Conservation (phyloP, 148 eudicot species). For the Euryodendron excelsum region DNA sequence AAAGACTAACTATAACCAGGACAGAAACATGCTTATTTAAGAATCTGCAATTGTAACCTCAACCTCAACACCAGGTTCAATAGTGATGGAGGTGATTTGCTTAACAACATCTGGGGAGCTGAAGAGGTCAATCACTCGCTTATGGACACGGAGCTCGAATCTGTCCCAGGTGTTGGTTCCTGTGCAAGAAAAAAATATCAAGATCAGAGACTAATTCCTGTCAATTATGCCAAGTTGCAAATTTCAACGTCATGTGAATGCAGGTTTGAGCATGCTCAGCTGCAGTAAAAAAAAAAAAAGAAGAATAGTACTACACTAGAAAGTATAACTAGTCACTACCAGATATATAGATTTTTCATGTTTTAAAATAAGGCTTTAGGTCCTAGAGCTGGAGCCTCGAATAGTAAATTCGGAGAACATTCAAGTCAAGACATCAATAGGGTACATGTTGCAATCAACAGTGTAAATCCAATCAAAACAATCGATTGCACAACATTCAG, state of each 20-base stretch:
- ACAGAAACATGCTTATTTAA: conserved; percentile 22
- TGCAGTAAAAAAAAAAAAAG: background rate
- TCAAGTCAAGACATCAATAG: too few species aligned
- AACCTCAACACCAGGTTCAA: conserved; percentile 86
- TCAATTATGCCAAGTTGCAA: background rate
- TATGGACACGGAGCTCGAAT: conserved; percentile 84
- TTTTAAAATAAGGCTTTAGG: background rate
- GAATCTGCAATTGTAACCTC: conserved; percentile 88
- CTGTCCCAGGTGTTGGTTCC: conserved; percentile 86
- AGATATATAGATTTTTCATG: background rate
- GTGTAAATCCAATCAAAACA: background rate
- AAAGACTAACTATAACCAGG: background rate
- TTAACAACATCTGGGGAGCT: conserved; percentile 87
- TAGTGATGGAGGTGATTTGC: conserved; percentile 88
- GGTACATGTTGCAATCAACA: background rate
- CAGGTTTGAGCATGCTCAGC: background rate
- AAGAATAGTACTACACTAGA: background rate
- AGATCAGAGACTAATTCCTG: background rate
- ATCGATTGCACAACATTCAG: background rate
- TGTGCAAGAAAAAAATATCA: conserved; percentile 7
- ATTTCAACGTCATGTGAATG: background rate
- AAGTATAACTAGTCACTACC: background rate
- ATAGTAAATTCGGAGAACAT: background rate
- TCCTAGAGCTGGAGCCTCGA: too few species aligned
- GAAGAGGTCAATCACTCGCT: conserved; percentile 84